A percentile compares a stretch with the other conserved stretches of the same genome.
Evolutionary conservation across 192 early-diverging fungal species (phyloP).

Genomic region (Backusella macrospora): DNA sequence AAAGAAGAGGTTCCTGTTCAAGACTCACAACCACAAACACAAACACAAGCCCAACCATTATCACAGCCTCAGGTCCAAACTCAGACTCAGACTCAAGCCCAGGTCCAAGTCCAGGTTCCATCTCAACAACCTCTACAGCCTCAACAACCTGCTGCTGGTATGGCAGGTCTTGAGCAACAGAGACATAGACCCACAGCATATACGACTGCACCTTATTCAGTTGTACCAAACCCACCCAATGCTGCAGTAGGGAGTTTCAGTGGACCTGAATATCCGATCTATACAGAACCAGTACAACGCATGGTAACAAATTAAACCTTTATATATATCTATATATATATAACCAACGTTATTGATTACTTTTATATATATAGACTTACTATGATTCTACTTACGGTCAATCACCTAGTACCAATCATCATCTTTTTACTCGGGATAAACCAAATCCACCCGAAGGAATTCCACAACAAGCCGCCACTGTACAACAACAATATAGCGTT

Average conservation of each 20-base stretch:
- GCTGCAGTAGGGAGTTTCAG: neutral
- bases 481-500: neutral
- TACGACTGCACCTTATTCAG: constrained; percentile 15
- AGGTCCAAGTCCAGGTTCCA: neutral
- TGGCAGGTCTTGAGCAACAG: constrained; percentile 7
- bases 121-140: neutral
- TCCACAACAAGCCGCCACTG: neutral
- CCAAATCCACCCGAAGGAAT: neutral
- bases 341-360: neutral
- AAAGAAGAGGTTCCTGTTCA: neutral
- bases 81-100: neutral
- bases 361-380: neutral
- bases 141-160: constrained; percentile 3
- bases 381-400: neutral
- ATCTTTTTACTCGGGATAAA: neutral
- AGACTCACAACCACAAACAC: neutral
- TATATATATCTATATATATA: neutral
- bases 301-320: neutral
- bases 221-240: constrained; percentile 5
- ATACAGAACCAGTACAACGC: constrained; percentile 7
- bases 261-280: constrained; percentile 5
- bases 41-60: neutral
- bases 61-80: neutral
- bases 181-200: constrained; percentile 1
- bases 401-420: neutral